These are phyloP conservation scores for Solanum piurae DNA, from an alignment of 257 asterid species.

Conservation along the genomic window DNA sequence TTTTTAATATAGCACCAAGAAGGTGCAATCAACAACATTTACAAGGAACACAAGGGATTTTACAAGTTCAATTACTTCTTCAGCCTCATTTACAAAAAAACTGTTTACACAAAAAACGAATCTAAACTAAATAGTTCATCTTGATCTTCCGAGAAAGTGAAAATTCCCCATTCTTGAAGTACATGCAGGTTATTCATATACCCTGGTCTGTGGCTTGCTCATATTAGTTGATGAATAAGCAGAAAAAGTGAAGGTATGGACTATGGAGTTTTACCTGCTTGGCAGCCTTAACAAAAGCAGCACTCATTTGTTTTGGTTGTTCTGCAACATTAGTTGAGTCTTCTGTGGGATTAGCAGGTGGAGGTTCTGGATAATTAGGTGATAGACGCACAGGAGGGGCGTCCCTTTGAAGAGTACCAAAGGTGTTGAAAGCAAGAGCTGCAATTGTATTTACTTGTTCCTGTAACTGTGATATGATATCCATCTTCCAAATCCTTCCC, in stretches of 20 bases:
- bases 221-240: neutral
- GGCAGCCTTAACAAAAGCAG: constrained; percentile 85
- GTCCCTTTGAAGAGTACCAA: constrained; percentile 65
- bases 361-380: constrained; percentile 83
- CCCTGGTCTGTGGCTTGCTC: neutral
- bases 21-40: neutral
- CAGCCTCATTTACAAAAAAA: neutral
- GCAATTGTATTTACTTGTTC: constrained; percentile 71
- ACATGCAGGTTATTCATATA: neutral
- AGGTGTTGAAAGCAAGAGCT: constrained; percentile 65
- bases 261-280: constrained; percentile 35
- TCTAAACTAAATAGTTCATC: neutral
- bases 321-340: constrained; percentile 55
- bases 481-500: constrained; percentile 30
- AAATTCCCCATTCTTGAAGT: neutral
- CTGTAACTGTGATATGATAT: constrained; percentile 77
- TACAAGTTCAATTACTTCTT: neutral
- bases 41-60: neutral
- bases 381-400: constrained; percentile 81
- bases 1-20: neutral
- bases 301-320: constrained; percentile 66
- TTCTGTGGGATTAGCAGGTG: constrained; percentile 30
- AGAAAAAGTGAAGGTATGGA: neutral
- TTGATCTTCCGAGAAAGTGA: neutral
- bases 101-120: neutral